phyloP scores from a whole-genome alignment of 2,329 filamentous ascomycete genomes.

The Fusarium poae region DNA sequence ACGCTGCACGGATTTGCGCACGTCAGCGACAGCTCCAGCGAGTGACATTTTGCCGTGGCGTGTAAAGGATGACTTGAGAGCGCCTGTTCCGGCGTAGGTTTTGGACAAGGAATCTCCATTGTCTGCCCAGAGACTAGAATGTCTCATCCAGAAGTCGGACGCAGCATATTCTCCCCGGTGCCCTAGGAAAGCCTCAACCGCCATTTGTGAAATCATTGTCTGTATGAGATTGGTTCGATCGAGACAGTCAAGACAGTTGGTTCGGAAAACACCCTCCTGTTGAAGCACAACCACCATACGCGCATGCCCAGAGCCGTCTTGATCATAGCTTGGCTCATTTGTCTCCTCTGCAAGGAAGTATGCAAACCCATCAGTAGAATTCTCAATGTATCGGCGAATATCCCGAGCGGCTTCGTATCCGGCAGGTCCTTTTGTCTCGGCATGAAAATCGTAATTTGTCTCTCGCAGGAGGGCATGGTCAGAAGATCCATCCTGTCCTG shows the following conservation, averaged over 20 bases:
- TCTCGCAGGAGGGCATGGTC: conserved; percentile 82
- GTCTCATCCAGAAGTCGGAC: conserved; percentile 90
- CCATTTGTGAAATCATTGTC: conserved; percentile 94
- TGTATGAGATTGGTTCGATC: conserved; percentile 97
- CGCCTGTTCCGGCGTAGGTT: conserved; percentile 96
- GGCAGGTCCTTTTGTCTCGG: conserved; percentile 85
- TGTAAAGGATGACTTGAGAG: conserved; percentile 95
- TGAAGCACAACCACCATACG: conserved; percentile 80
- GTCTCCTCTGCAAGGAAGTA: conserved; percentile 87
- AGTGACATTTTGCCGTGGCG: conserved; percentile 95
- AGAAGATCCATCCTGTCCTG: conserved; percentile 64
- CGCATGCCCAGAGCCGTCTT: conserved; percentile 53
- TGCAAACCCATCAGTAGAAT: conserved; percentile 88
- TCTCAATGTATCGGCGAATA: conserved; percentile 82
- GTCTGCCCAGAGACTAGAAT: conserved; percentile 95
- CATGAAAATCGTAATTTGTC: conserved; percentile 97
- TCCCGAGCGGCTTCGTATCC: conserved; percentile 92
- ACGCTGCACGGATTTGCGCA: conserved; percentile 91
- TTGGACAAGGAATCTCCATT: conserved; percentile 94
- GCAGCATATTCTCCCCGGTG: conserved; percentile 77
- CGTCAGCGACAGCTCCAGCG: conserved; percentile 93
- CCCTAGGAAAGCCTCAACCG: conserved; percentile 83
- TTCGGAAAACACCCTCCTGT: conserved; percentile 95
- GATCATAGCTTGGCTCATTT: conserved; percentile 63
- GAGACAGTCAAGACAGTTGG: conserved; percentile 95